Base-by-base conservation (phyloP, 208 protist species). In the Porcisia hertigi region DNA sequence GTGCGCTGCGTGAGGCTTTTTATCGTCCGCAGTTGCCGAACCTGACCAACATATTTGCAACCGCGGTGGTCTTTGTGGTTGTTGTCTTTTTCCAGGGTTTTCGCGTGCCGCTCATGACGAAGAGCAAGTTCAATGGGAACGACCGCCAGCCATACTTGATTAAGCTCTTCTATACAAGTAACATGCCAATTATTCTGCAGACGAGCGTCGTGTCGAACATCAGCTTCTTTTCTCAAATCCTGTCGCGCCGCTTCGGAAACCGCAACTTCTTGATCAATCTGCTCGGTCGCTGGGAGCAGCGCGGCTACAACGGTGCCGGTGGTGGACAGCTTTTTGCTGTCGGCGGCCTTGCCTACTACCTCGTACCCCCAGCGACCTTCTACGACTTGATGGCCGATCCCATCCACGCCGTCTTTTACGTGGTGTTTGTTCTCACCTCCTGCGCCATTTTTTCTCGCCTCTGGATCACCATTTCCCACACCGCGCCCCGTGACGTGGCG, bases 121-220 rank as follows among this genome's bases (percentile, higher is more conserved):
- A 91, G 71, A 93, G 85, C 60, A 91, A 97, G 77, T 91, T 87
- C 82, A 84, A 86, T 59, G 86, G 81, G 60, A 82, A 80, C 52
- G 91, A 94, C 74, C 92, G 94, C 60, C 88, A 94, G 82, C 90
- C 94, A 18, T 99, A 99, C 95, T 98, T 99, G 72, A 99, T 99
- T 83, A 99, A 99, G 88, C 97, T 99, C 69, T 99, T 99, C 93
- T 99, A 99, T 95, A 99, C 99, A 8, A 99, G 98, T 76, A 99
- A 99, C 92, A 99, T 99, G 89, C 99, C 99, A 58, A 99, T 99
- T 91, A 99, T 99, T 86, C 87, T 99, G 34, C 99, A 99, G 92
- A 98, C 98, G 12, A 99, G 99, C 74, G 90, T 99, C 34, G 98
- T 99, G 16, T 99, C 98, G 53, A 99, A 99, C 92, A 84, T 99